These are phyloP conservation scores for Phytophthora cryptogea DNA, from an alignment of 352 stramenopile species.

Conservation along the genomic window DNA sequence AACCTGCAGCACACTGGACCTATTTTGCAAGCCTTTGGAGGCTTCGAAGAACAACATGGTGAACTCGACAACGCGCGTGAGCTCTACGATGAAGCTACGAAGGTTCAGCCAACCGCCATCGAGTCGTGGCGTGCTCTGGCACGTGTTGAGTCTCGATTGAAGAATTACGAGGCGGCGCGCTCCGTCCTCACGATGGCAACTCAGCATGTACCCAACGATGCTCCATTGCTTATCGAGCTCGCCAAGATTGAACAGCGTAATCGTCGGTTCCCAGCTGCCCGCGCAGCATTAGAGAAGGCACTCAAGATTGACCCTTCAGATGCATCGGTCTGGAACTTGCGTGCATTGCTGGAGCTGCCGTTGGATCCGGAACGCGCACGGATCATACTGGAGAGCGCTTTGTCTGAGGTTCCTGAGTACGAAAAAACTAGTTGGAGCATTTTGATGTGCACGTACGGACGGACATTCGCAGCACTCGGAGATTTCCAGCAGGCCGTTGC, in stretches of 20 bases:
- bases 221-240: conserved; percentile 71
- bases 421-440: conserved; percentile 88
- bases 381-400: conserved; percentile 76
- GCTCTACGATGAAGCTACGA: conserved; percentile 75
- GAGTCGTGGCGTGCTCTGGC: conserved; percentile 75
- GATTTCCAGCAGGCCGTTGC: conserved; percentile 79
- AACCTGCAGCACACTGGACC: conserved; percentile 60
- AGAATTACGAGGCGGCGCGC: conserved; percentile 65
- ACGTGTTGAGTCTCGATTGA: conserved; percentile 63
- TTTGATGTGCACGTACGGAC: conserved; percentile 85
- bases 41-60: conserved; percentile 77
- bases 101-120: conserved; percentile 60
- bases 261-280: conserved; percentile 59
- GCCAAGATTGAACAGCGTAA: conserved; percentile 84
- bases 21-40: conserved; percentile 70
- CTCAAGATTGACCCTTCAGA: conserved; percentile 69
- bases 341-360: conserved; percentile 72
- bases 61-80: conserved; percentile 73
- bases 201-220: conserved; percentile 72
- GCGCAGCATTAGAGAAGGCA: conserved; percentile 70
- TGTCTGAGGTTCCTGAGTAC: conserved; percentile 67
- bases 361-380: conserved; percentile 65
- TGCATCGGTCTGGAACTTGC: conserved; percentile 82
- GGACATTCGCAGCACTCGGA: conserved; percentile 64
- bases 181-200: conserved; percentile 66